Base-by-base conservation (phyloP, 2,329 filamentous ascomycete genomes). In the Truncatella angustata region DNA sequence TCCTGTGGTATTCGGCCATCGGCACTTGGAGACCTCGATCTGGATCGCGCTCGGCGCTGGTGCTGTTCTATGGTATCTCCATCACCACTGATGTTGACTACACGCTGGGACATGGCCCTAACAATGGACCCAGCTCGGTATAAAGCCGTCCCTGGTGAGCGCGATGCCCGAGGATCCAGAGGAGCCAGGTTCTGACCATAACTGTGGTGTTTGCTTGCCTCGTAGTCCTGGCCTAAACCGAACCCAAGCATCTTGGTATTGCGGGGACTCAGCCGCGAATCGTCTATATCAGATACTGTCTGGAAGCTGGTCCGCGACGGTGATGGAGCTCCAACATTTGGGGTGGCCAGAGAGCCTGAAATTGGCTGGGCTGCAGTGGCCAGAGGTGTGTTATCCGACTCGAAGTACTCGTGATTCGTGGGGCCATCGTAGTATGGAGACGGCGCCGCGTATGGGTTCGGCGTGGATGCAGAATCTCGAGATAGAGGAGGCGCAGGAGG, bases 31-130 rank as follows among this genome's bases (percentile, higher is more conserved):
- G 73, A 85, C 60, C 67, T 82, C 60, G 73, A 85, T 60, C 67
- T 82, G 68, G 73, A 87, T 67, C 74, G 86, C 75, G 75, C 73
- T 44, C 83, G 78, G 37, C 83, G 79, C 48, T 82, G 84, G 55
- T 87, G 85, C 56, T 88, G 85, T 66, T 96, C 91, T 14, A 92
- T 78, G 18, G 90, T 74, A 61, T 97, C 90, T 4, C 87, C 87
- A 63, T 97, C 94, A 66, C 96, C 96, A 71, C 91, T 96, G 62
- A 99, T 82, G 65, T 97, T 97, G 64, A 99, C 94, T 51, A 99
- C 92, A 75, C 94, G 90, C 73, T 97, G 92, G 28, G 95, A 97
- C 85, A 99, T 96, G 56, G 84, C 84, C 58, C 88, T 82, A 70
- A 92, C 83, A 61, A 91, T 90, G 7, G 88, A 90, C 40, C 88